These are phyloP conservation scores for Abelmoschus esculentus DNA, from an alignment of 345 rosid species.

Conservation along the genomic window DNA sequence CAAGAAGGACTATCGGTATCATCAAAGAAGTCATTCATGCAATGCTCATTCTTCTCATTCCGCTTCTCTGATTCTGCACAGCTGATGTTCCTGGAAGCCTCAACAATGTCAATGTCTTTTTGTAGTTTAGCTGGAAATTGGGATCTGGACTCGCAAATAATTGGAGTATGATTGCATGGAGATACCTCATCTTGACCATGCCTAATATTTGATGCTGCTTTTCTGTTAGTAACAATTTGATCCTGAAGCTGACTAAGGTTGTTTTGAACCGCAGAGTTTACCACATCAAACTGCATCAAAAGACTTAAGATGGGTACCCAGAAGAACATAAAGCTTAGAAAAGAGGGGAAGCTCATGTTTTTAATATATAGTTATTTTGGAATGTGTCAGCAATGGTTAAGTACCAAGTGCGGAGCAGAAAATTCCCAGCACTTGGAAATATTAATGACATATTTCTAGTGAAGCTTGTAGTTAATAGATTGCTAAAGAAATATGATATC, in stretches of 20 bases:
- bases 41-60: slow-evolving; percentile 1
- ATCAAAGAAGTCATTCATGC: slow-evolving; percentile 4
- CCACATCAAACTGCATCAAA: slow-evolving; percentile 19
- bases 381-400: not conserved
- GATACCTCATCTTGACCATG: slow-evolving; percentile 14
- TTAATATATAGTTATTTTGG: too few relatives aligned
- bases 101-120: not conserved
- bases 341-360: too few relatives aligned
- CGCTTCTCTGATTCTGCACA: slow-evolving; percentile 9
- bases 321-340: not conserved
- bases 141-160: slow-evolving; percentile 22
- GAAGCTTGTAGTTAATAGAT: not conserved
- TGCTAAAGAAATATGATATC: not conserved
- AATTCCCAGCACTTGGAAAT: not conserved
- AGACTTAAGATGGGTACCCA: not conserved
- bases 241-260: slow-evolving; percentile 17
- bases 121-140: slow-evolving; percentile 30
- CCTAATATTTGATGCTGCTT: slow-evolving; percentile 11
- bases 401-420: not conserved
- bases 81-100: slow-evolving; percentile 6
- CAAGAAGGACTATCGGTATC: not conserved
- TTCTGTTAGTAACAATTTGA: slow-evolving; percentile 23
- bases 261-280: slow-evolving; percentile 1
- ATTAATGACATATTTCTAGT: not conserved
- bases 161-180: slow-evolving; percentile 12